Percentiles rank a stretch among this genome's conserved stretches.
Evolutionary conservation across 768 basidiomycete species (phyloP).

Genomic region (Austroboletus festivus): DNA sequence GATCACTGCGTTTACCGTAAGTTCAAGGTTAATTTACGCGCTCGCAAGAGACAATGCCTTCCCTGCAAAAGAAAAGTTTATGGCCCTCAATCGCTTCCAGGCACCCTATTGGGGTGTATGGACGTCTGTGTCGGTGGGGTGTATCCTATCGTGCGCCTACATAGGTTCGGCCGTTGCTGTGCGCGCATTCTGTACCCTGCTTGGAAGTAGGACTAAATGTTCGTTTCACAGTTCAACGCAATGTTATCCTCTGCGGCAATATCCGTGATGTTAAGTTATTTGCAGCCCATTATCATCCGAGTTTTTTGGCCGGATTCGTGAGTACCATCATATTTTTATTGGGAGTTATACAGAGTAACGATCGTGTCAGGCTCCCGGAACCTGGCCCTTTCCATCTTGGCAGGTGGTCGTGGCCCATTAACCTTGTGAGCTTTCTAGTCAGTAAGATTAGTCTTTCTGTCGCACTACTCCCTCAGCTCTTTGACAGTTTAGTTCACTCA

Average conservation of each 20-base stretch:
- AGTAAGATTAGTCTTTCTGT: constrained; percentile 12
- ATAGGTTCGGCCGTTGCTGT: constrained; percentile 56
- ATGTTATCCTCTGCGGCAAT: constrained; percentile 56
- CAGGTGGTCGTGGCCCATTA: constrained; percentile 50
- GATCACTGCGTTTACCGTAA: constrained; percentile 56
- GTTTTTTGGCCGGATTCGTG: constrained; percentile 55
- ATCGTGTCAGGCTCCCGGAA: constrained; percentile 37
- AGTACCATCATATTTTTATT: constrained; percentile 11
- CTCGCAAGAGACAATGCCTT: constrained; percentile 53
- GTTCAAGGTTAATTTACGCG: constrained; percentile 55
- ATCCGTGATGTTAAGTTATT: constrained; percentile 55
- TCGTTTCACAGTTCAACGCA: constrained; percentile 44
- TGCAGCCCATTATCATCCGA: constrained; percentile 56
- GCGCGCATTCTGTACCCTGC: constrained; percentile 16
- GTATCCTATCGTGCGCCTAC: constrained; percentile 55
- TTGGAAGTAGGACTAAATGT: not conserved
- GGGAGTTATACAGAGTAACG: not conserved
- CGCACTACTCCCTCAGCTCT: not conserved
- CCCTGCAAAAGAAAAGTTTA: constrained; percentile 45
- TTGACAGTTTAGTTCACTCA: constrained; percentile 47
- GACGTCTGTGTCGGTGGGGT: constrained; percentile 51
- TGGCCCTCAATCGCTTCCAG: constrained; percentile 50
- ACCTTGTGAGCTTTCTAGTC: constrained; percentile 46
- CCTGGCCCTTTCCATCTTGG: constrained; percentile 53
- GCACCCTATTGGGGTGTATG: constrained; percentile 56